phyloP scores from a whole-genome alignment of 2,329 filamentous ascomycete species.

The Botrytis porri region DNA sequence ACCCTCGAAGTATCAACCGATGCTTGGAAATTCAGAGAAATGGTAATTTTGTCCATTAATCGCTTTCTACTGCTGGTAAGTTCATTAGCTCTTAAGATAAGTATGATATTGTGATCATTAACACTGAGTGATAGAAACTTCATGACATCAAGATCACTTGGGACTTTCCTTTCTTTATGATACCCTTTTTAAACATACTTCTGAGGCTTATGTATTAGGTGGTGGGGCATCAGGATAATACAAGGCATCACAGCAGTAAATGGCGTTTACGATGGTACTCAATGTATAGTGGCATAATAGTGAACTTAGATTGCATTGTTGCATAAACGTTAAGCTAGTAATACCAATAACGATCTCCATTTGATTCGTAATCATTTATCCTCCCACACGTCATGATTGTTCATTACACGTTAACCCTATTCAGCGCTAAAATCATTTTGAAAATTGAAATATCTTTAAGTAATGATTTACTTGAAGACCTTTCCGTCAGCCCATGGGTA shows the following conservation, averaged over 20 bases:
- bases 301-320: slow-evolving; percentile 11
- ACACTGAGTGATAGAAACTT: neutral
- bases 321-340: slow-evolving; percentile 20
- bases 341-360: slow-evolving; percentile 29
- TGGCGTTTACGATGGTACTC: slow-evolving; percentile 1
- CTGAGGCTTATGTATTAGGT: slow-evolving; percentile 3
- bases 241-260: neutral
- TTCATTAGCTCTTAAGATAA: neutral
- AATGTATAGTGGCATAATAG: neutral
- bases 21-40: slow-evolving; percentile 8
- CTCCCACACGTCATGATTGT: slow-evolving; percentile 20
- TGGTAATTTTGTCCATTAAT: slow-evolving; percentile 8
- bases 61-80: neutral
- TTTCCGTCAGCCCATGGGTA: slow-evolving; percentile 89
- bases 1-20: slow-evolving; percentile 7
- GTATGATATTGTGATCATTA: neutral
- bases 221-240: neutral
- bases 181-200: slow-evolving; percentile 15
- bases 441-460: slow-evolving; percentile 21
- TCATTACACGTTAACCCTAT: slow-evolving; percentile 21
- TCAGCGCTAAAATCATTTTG: slow-evolving; percentile 28
- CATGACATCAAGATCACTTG: neutral
- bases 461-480: slow-evolving; percentile 87
- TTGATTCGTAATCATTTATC: slow-evolving; percentile 15
- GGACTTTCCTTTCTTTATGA: slow-evolving; percentile 13